Evolutionary conservation across 2,329 filamentous ascomycete genomes (phyloP), one percentile per base, ranked within the genome.

Genomic region (Corynespora cassiicola): DNA sequence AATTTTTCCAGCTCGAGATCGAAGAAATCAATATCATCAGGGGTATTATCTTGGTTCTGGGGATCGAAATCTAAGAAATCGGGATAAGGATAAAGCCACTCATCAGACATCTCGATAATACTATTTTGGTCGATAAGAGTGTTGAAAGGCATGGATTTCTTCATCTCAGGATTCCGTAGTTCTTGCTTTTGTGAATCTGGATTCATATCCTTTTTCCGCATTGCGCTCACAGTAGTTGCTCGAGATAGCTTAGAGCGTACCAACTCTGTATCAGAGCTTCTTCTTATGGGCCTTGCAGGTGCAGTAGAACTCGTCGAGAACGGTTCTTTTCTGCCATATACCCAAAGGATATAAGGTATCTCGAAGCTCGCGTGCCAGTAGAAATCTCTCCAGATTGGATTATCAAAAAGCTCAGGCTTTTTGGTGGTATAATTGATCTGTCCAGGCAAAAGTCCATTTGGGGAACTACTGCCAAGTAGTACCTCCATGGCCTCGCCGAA

Each of bases 71-170:
- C 28, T 18, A 42, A 11, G 9, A 42, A 42, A 10, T 38, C 28
- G 2, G 39, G 39, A n/a, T 38, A 17, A n/a, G 23, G 14, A n/a
- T 45, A 33, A 2, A 45, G 24, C 42, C 42, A 45, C 8, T 41
- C 32, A 12, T 45, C 42, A 2, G 21, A 15, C n/a, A 45, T 7
- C 3, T 41, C 42, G 31, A 45, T 10, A 3, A 37, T 30, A 21
- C 38, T 38, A 4, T 20, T 20, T 12, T 45, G 37, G 12, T 41
- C 37, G n/a, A 41, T 32, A 15, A 37, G 15, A 16, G 3, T 19
- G 19, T 33, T 33, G 16, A 35, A 14, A 6, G 40, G 40, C 8
- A 39, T 24, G 2, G 19, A 29, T 15, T 43, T 43, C 28, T 36
- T 42, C 26, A 37, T 20, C n/a, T n/a, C n/a, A n/a, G n/a, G n/a